Conservation (phyloP, 305 asterid genomes). For the Striga hermonthica region DNA sequence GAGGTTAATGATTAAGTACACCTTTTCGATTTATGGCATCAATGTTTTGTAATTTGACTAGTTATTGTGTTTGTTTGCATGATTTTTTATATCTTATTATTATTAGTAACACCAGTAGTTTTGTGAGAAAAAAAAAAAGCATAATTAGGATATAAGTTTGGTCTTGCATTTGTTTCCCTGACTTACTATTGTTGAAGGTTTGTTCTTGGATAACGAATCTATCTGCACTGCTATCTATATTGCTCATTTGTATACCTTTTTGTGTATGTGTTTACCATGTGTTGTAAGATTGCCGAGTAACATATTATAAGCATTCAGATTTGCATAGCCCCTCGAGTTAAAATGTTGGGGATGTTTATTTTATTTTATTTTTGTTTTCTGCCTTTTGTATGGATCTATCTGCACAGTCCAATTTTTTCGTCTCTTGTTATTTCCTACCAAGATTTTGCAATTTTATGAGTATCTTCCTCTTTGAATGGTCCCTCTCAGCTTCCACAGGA, state of each 20-base stretch:
- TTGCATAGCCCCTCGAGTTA: not conserved
- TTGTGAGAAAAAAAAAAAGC: no score
- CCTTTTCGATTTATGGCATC: not conserved
- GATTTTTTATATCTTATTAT: no score
- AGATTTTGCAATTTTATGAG: not conserved
- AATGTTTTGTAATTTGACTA: conserved; percentile 1
- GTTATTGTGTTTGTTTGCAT: not conserved
- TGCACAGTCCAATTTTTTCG: not conserved
- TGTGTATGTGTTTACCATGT: not conserved
- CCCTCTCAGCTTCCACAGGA: not conserved
- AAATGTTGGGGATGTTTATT: not conserved
- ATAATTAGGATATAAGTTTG: no score
- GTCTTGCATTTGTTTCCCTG: no score
- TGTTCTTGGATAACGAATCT: not conserved
- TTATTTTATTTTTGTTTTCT: not conserved
- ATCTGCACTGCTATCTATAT: not conserved
- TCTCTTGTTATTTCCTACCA: not conserved
- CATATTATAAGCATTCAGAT: not conserved
- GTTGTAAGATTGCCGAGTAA: not conserved
- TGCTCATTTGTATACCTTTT: not conserved
- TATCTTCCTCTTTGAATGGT: not conserved
- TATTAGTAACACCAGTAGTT: no score
- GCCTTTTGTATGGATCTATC: not conserved
- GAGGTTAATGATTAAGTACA: not conserved
- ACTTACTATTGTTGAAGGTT: no score